Conservation (phyloP, 805 yeast genomes). For the Yarrowia sp. region DNA sequence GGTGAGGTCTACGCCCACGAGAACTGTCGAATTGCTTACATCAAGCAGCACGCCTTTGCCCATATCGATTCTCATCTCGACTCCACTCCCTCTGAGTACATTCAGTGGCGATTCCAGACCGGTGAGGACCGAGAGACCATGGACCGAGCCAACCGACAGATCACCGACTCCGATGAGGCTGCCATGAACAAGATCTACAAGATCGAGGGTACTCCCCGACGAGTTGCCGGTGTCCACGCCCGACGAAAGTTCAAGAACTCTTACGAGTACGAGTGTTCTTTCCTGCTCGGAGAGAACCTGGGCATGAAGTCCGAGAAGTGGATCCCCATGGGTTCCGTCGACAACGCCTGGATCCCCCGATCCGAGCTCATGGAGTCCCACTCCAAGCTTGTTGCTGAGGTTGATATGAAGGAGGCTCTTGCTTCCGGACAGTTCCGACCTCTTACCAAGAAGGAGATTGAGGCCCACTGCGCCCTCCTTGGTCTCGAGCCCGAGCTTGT, state of each 20-base stretch:
- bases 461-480: conserved; percentile 96
- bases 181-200: conserved; percentile 99
- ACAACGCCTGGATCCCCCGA: conserved; percentile 99
- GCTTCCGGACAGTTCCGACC: conserved; percentile 99
- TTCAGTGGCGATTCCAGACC: conserved; percentile 99
- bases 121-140: conserved; percentile 99
- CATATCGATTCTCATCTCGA: conserved; percentile 98
- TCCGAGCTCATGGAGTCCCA: conserved; percentile 96
- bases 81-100: conserved; percentile 99
- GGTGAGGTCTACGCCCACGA: conserved; percentile 99
- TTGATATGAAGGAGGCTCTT: conserved; percentile 99
- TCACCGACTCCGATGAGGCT: conserved; percentile 94
- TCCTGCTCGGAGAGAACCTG: conserved; percentile 95
- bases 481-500: conserved; percentile 99
- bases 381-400: conserved; percentile 99
- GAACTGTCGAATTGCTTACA: conserved; percentile 99
- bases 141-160: conserved; percentile 99
- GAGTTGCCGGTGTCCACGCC: conserved; percentile 88
- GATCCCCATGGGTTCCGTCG: conserved; percentile 99
- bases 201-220: conserved; percentile 98
- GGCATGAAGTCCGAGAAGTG: conserved; percentile 99
- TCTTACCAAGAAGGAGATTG: conserved; percentile 99
- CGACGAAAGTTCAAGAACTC: conserved; percentile 99
- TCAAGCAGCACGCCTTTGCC: conserved; percentile 99
- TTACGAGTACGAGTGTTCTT: conserved; percentile 98